phyloP scores from a whole-genome alignment of 2,329 filamentous ascomycete species.

The Calonectria multiphialidica region DNA sequence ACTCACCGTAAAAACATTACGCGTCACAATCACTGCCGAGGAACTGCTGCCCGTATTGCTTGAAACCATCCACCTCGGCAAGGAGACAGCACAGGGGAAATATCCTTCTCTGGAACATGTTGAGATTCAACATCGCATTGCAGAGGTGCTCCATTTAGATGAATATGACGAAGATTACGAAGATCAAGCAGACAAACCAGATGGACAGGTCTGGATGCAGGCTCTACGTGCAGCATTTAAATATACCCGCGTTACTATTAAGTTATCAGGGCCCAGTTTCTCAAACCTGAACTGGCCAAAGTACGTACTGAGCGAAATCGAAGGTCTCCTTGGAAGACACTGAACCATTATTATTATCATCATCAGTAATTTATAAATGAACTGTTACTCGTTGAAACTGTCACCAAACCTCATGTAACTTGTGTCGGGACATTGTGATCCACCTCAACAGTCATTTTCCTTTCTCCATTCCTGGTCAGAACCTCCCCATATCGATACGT shows the following conservation, averaged over 20 bases:
- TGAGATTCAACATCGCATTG: background rate
- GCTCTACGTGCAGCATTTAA: background rate
- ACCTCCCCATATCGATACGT: slow-evolving; percentile 13
- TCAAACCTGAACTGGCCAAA: too few relatives aligned
- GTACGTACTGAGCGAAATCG: too few relatives aligned
- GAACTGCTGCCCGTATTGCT: background rate
- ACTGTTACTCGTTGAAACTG: background rate
- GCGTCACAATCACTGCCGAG: background rate
- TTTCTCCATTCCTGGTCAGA: background rate
- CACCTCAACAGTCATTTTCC: slow-evolving; percentile 12
- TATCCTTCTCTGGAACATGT: background rate
- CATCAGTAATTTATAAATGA: background rate
- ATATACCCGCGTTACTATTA: background rate
- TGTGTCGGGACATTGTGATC: background rate
- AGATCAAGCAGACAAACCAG: background rate
- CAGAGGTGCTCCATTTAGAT: background rate
- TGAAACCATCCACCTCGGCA: background rate
- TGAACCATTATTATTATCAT: background rate
- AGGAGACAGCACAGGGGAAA: background rate
- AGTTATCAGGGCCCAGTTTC: too few relatives aligned
- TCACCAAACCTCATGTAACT: background rate
- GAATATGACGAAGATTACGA: background rate
- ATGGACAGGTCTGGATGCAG: background rate
- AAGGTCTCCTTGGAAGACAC: too few relatives aligned
- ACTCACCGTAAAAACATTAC: background rate